These are phyloP conservation scores for Aspergillus clavatus DNA, from an alignment of 2,329 filamentous ascomycete genomes.

Conservation along the genomic window DNA sequence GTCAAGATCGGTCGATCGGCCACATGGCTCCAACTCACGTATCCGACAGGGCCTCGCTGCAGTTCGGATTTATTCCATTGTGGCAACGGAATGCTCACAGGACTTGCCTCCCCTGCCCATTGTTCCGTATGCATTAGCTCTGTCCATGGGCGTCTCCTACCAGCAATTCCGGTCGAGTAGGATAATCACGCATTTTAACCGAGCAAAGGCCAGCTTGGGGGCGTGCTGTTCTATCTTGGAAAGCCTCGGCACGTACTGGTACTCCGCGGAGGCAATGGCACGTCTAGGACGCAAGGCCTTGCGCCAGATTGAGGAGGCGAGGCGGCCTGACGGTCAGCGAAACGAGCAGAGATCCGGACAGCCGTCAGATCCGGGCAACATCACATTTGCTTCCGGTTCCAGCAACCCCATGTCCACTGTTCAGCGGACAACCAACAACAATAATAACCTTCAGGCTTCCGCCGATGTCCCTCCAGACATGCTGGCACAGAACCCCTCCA, in stretches of 20 bases:
- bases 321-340: conserved; percentile 1
- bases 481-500: background rate
- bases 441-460: background rate
- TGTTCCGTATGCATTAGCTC: conserved; percentile 52
- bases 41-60: conserved; percentile 53
- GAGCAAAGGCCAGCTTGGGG: conserved; percentile 33
- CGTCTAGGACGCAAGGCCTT: conserved; percentile 37
- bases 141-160: conserved; percentile 54
- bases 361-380: background rate
- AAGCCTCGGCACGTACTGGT: conserved; percentile 33
- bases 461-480: background rate
- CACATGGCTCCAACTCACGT: conserved; percentile 48
- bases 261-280: conserved; percentile 41
- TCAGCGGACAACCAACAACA: background rate
- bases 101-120: conserved; percentile 50
- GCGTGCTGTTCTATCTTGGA: conserved; percentile 35
- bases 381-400: background rate
- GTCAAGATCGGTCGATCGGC: conserved; percentile 31
- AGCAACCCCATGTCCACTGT: background rate
- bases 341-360: conserved; percentile 14
- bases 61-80: conserved; percentile 51
- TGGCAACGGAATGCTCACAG: conserved; percentile 43
- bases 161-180: conserved; percentile 52
- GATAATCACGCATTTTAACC: conserved; percentile 37
- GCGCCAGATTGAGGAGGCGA: conserved; percentile 23